phyloP scores from a whole-genome alignment of 306 rosid species.

The Cicer bijugum region DNA sequence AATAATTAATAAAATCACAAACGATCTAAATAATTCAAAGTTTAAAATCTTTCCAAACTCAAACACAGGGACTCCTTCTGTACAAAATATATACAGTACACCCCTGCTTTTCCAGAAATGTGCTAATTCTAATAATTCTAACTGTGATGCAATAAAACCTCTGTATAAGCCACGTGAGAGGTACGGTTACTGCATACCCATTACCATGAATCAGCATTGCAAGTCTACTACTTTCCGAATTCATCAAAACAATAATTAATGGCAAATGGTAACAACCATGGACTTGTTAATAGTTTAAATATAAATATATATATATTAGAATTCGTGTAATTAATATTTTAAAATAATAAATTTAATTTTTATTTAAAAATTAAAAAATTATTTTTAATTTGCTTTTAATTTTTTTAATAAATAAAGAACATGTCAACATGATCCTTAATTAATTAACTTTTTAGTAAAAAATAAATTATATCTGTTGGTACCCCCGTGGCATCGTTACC shows the following conservation, averaged over 20 bases:
- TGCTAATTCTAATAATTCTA: neutral
- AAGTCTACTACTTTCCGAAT: too few relatives aligned
- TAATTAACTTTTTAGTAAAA: neutral
- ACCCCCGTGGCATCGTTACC: slow-evolving; percentile 80
- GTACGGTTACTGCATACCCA: slow-evolving; percentile 1
- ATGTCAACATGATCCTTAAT: neutral
- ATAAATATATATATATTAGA: too few relatives aligned
- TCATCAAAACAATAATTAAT: neutral
- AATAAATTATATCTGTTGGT: slow-evolving; percentile 54
- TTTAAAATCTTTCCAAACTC: neutral
- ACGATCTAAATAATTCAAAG: neutral
- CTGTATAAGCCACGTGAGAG: slow-evolving; percentile 38
- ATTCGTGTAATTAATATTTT: too few relatives aligned
- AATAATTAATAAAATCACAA: neutral
- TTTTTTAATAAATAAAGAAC: too few relatives aligned
- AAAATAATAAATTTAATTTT: too few relatives aligned
- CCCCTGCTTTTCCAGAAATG: neutral
- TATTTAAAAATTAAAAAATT: too few relatives aligned
- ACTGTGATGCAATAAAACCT: neutral
- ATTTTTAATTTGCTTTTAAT: too few relatives aligned
- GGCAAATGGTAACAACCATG: too few relatives aligned
- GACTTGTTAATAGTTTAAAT: too few relatives aligned
- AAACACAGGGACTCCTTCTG: neutral
- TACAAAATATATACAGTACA: neutral
- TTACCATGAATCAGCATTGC: neutral